Conservation (phyloP, 257 asterid genomes). For the Solanum ossicruentum region DNA sequence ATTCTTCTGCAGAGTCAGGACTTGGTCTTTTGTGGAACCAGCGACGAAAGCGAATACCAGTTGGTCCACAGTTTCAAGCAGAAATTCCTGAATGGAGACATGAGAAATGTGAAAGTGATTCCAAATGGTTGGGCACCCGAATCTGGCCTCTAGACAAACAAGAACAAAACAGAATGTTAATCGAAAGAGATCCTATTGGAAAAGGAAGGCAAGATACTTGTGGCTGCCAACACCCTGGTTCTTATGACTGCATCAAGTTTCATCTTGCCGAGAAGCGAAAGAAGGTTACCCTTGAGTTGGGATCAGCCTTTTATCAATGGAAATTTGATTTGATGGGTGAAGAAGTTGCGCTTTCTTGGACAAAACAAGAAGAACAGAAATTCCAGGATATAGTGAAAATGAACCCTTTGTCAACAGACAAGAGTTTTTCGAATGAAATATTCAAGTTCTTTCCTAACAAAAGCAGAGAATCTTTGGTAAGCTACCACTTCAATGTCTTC, state of each 20-base stretch:
- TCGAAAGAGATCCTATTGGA: conserved; percentile 46
- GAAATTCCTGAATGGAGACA: conserved; percentile 5
- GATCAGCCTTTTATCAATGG: conserved; percentile 45
- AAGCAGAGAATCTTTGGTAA: conserved; percentile 45
- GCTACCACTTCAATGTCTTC: conserved; percentile 57
- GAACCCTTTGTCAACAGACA: conserved; percentile 24
- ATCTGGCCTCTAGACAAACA: conserved; percentile 44
- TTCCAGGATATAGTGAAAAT: conserved; percentile 28
- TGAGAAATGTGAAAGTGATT: not conserved
- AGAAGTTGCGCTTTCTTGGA: conserved; percentile 40
- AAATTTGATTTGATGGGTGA: conserved; percentile 42
- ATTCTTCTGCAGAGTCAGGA: conserved; percentile 23
- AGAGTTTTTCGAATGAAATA: conserved; percentile 42
- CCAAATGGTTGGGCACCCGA: conserved; percentile 50
- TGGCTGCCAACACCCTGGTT: conserved; percentile 37
- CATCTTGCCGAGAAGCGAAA: conserved; percentile 35
- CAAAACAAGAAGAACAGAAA: conserved; percentile 29
- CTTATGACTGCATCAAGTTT: conserved; percentile 42
- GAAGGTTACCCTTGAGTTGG: conserved; percentile 40
- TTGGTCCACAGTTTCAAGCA: conserved; percentile 4
- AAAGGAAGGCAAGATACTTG: conserved; percentile 55
- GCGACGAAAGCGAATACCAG: conserved; percentile 5
- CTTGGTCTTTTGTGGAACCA: not conserved
- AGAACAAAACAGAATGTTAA: conserved; percentile 39
- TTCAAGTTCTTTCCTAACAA: conserved; percentile 25